A percentile compares a stretch with the other conserved stretches of the same genome.
Conservation (phyloP, 2,329 filamentous ascomycete genomes). For the Tolypocladium sp. region DNA sequence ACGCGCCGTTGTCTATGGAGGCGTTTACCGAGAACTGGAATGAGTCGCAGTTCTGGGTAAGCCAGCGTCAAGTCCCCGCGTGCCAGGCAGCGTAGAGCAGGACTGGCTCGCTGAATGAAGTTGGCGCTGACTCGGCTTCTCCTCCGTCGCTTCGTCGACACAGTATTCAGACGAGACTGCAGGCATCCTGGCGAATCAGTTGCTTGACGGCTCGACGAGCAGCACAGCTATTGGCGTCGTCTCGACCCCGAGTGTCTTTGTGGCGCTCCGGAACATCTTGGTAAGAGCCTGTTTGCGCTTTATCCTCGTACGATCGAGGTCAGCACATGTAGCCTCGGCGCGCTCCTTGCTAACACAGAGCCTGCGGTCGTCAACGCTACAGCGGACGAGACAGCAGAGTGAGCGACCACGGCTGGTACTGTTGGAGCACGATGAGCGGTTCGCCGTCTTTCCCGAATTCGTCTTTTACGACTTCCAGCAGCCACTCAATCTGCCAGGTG, state of each 20-base stretch:
- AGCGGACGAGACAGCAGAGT: slow-evolving; percentile 10
- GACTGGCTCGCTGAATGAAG: neutral
- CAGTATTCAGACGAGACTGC: slow-evolving; percentile 69
- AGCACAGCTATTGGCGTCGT: slow-evolving; percentile 58
- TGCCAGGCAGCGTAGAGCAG: neutral
- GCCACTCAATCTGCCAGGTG: slow-evolving; percentile 56
- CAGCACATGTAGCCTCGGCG: neutral
- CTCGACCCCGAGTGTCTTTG: slow-evolving; percentile 68
- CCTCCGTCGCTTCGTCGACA: neutral
- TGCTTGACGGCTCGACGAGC: slow-evolving; percentile 51
- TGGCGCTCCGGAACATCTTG: slow-evolving; percentile 63
- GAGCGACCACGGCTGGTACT: slow-evolving; percentile 49
- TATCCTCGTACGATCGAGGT: neutral
- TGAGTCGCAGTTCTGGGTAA: slow-evolving; percentile 73
- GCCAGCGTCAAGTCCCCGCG: slow-evolving; percentile 9
- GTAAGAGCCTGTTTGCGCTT: slow-evolving; percentile 26
- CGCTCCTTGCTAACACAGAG: neutral
- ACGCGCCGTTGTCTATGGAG: slow-evolving; percentile 49
- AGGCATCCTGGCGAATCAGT: slow-evolving; percentile 48
- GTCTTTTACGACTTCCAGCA: slow-evolving; percentile 64
- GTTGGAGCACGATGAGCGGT: slow-evolving; percentile 67
- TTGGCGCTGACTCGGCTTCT: neutral
- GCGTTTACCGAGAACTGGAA: slow-evolving; percentile 77
- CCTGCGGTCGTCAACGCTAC: neutral
- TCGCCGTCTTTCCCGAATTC: slow-evolving; percentile 66